Conservation (phyloP, 2,329 filamentous ascomycete genomes). For the Neonectria coccinea region DNA sequence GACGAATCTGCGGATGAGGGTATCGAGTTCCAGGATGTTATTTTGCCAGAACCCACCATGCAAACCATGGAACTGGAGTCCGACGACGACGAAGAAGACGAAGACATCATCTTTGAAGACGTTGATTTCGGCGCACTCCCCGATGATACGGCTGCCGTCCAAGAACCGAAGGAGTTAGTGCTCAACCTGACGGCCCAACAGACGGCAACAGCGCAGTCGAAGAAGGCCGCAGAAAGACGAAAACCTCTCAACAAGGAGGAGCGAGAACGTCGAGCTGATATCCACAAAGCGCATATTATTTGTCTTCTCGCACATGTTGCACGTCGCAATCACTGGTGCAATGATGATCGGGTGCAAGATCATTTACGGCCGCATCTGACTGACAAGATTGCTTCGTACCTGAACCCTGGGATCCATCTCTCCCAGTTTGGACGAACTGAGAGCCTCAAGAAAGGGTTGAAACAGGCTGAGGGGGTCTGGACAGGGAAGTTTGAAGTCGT, state of each 20-base stretch:
- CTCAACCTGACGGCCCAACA: slow-evolving; percentile 65
- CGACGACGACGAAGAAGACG: slow-evolving; percentile 59
- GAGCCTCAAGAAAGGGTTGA: slow-evolving; percentile 83
- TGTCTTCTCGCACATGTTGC: slow-evolving; percentile 84
- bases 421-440: slow-evolving; percentile 82
- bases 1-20: slow-evolving; percentile 57
- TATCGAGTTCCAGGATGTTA: slow-evolving; percentile 64
- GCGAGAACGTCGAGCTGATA: slow-evolving; percentile 70
- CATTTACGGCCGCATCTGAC: slow-evolving; percentile 73
- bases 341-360: slow-evolving; percentile 76
- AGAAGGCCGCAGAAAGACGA: slow-evolving; percentile 54
- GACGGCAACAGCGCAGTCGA: slow-evolving; percentile 47
- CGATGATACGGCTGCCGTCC: slow-evolving; percentile 36
- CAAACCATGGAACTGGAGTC: slow-evolving; percentile 65
- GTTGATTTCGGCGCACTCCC: slow-evolving; percentile 56
- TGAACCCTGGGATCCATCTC: slow-evolving; percentile 75
- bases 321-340: slow-evolving; percentile 89
- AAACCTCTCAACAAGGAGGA: slow-evolving; percentile 67
- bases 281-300: slow-evolving; percentile 89
- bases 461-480: slow-evolving; percentile 75
- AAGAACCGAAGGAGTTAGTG: slow-evolving; percentile 56
- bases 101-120: slow-evolving; percentile 61
- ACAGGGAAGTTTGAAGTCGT: slow-evolving; percentile 76
- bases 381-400: slow-evolving; percentile 71
- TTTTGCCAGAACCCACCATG: slow-evolving; percentile 59